These are phyloP conservation scores for Lepiota venenata DNA, from an alignment of 768 basidiomycete species.

Conservation along the genomic window DNA sequence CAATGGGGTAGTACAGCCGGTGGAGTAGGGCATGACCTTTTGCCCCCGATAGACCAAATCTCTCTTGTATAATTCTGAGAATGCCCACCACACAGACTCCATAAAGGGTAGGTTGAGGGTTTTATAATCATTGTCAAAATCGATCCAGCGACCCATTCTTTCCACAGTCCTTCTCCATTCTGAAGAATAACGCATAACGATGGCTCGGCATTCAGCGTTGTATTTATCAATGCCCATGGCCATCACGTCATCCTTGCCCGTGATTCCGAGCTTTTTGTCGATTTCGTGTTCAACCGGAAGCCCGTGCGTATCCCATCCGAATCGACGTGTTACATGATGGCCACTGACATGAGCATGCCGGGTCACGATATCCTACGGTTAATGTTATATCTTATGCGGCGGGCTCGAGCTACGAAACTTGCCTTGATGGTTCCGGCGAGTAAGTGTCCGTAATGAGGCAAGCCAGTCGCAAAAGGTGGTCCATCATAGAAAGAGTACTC, in stretches of 20 bases:
- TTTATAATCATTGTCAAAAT: conserved; percentile 99
- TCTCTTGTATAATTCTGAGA: conserved; percentile 90
- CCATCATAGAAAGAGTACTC: conserved; percentile 97
- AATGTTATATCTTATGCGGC: conserved; percentile 5
- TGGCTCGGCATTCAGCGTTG: conserved; percentile 93
- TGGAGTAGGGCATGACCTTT: conserved; percentile 97
- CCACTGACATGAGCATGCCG: conserved; percentile 93
- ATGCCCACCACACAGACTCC: conserved; percentile 99
- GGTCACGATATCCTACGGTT: conserved; percentile 87
- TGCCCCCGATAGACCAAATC: conserved; percentile 90
- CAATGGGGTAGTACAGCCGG: conserved; percentile 91
- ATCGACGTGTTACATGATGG: conserved; percentile 87
- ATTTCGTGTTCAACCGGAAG: conserved; percentile 99
- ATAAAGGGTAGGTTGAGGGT: conserved; percentile 91
- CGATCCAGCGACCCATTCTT: conserved; percentile 99
- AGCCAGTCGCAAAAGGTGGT: conserved; percentile 94
- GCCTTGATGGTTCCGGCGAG: conserved; percentile 94
- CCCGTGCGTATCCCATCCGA: conserved; percentile 99
- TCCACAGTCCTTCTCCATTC: conserved; percentile 97
- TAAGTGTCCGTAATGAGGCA: conserved; percentile 95
- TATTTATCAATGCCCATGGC: conserved; percentile 96
- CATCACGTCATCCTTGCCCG: conserved; percentile 89
- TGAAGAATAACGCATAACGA: conserved; percentile 94
- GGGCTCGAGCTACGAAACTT: conserved; percentile 16
- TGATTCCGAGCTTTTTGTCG: conserved; percentile 94